A percentile compares a stretch with the other conserved stretches of the same genome.
These are phyloP conservation scores for Pyropia haitanensis DNA, from an alignment of 23 red algal species.

Conservation along the genomic window DNA sequence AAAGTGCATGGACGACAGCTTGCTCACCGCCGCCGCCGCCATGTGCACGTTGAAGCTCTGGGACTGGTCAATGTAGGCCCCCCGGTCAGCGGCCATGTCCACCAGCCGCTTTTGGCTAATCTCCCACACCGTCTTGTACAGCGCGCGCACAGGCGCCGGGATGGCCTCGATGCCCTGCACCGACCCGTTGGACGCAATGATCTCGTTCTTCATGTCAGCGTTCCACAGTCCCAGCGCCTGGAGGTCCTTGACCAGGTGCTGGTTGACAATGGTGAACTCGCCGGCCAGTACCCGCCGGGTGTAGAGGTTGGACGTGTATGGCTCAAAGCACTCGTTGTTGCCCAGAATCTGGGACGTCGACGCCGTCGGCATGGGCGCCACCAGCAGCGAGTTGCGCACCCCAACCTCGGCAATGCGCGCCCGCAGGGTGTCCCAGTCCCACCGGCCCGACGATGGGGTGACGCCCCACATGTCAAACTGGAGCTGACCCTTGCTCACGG, in stretches of 20 bases:
- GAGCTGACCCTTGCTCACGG: conserved; percentile 67
- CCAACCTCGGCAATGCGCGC: conserved; percentile 49
- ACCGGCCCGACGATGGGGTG: conserved; percentile 64
- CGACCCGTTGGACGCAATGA: conserved; percentile 84
- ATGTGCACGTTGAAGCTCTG: conserved; percentile 98
- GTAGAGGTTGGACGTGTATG: conserved; percentile 96
- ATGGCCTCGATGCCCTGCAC: conserved; percentile 77
- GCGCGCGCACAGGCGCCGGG: conserved; percentile 47
- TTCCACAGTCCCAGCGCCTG: conserved; percentile 92
- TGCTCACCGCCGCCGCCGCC: conserved; percentile 67
- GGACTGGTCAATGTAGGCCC: conserved; percentile 94
- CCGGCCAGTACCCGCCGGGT: conserved; percentile 84
- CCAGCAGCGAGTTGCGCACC: conserved; percentile 90
- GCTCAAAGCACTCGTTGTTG: conserved; percentile 99
- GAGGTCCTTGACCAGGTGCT: conserved; percentile 91
- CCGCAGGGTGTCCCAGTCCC: conserved; percentile 77
- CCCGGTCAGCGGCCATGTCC: conserved; percentile 90
- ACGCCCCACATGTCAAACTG: conserved; percentile 98
- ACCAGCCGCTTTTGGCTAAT: conserved; percentile 83
- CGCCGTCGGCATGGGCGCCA: conserved; percentile 97
- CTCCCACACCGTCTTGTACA: conserved; percentile 99
- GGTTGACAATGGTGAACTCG: conserved; percentile 96
- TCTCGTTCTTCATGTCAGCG: conserved; percentile 75
- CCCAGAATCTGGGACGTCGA: conserved; percentile 98
- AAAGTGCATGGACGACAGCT: conserved; percentile 99